Percentiles rank a stretch among this genome's conserved stretches.
These are phyloP conservation scores for Chalara sp. DNA, from an alignment of 2,329 filamentous ascomycete species.

Conservation along the genomic window DNA sequence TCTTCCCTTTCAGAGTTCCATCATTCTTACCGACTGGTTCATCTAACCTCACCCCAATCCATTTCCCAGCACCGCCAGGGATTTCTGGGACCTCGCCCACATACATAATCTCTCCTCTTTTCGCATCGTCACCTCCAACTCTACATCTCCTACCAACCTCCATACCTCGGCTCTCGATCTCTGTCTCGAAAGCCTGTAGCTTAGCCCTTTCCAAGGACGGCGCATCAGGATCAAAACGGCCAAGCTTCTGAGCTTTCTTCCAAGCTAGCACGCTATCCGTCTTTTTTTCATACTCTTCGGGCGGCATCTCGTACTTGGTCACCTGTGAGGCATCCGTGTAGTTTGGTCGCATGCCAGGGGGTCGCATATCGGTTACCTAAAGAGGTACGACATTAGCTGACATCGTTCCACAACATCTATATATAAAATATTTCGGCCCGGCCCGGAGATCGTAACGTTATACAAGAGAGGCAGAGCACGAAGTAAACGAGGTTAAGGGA, in stretches of 20 bases:
- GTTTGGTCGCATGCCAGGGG: slow-evolving; percentile 67
- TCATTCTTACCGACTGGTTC: slow-evolving; percentile 81
- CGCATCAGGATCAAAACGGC: slow-evolving; percentile 86
- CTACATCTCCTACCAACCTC: slow-evolving; percentile 56
- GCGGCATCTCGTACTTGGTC: slow-evolving; percentile 86
- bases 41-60: slow-evolving; percentile 71
- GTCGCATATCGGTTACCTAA: slow-evolving; percentile 75
- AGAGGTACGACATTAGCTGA: background rate
- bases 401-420: no score
- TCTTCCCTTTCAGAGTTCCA: slow-evolving; percentile 58
- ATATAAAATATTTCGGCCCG: background rate
- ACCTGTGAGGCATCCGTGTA: slow-evolving; percentile 76
- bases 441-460: background rate
- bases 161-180: slow-evolving; percentile 65
- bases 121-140: slow-evolving; percentile 59
- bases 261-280: slow-evolving; percentile 85
- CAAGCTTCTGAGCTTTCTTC: slow-evolving; percentile 94
- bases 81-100: slow-evolving; percentile 72
- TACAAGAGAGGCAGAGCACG: no score
- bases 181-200: slow-evolving; percentile 58
- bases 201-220: slow-evolving; percentile 68
- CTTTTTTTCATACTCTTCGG: slow-evolving; percentile 77
- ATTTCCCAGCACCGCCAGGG: slow-evolving; percentile 54
- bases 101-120: slow-evolving; percentile 63
- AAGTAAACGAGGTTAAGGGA: no score